Conservation (phyloP, 192 early-diverging fungal species). For the Coemansia sp. region DNA sequence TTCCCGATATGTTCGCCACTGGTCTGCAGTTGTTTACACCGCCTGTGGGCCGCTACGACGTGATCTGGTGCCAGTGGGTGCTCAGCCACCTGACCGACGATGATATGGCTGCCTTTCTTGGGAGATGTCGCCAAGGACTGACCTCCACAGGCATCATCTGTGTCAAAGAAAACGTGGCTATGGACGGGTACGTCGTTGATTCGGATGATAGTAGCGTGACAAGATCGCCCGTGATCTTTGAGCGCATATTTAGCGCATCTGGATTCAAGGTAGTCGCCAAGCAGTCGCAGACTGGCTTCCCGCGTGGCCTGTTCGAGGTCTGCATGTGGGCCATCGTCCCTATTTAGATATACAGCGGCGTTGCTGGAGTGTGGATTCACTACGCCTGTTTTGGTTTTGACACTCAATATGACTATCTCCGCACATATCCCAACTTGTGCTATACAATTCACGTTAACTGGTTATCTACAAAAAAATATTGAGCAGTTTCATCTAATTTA, state of each 20-base stretch:
- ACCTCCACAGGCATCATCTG: slow-evolving; percentile 74
- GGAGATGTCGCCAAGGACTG: slow-evolving; percentile 72
- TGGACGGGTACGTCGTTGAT: slow-evolving; percentile 70
- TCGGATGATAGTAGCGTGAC: slow-evolving; percentile 85
- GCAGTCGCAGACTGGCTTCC: slow-evolving; percentile 69
- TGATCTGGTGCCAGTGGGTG: slow-evolving; percentile 99
- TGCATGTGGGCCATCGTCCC: slow-evolving; percentile 63
- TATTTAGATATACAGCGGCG: background rate
- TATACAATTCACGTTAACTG: background rate
- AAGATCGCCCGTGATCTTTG: slow-evolving; percentile 36
- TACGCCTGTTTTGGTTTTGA: too few species aligned
- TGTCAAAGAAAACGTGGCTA: slow-evolving; percentile 90
- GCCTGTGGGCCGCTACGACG: slow-evolving; percentile 72
- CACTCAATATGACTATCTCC: too few species aligned
- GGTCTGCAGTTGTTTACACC: slow-evolving; percentile 88
- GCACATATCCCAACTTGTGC: background rate
- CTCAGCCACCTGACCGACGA: slow-evolving; percentile 91
- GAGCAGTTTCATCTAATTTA: too few species aligned
- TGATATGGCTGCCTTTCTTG: slow-evolving; percentile 84
- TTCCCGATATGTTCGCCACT: slow-evolving; percentile 68
- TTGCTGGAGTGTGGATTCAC: too few species aligned
- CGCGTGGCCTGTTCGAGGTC: slow-evolving; percentile 67
- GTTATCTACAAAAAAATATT: background rate
- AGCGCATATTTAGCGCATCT: slow-evolving; percentile 64
- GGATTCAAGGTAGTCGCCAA: slow-evolving; percentile 67